Base-by-base conservation (phyloP, 2,329 filamentous ascomycete genomes). In the Trichoderma simmonsii region DNA sequence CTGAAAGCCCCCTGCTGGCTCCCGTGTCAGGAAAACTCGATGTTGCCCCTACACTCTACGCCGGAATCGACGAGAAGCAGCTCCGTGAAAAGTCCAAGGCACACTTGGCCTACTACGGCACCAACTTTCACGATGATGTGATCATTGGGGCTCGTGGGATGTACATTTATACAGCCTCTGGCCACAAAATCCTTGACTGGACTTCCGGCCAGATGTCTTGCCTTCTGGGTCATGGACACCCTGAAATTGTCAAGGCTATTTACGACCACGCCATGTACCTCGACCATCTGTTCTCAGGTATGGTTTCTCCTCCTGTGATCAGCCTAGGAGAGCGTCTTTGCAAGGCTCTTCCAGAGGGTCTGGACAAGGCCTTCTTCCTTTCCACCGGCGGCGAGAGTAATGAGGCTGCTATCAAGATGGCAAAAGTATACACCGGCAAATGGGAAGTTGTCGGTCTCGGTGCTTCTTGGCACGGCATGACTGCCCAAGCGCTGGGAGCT, bases 351-450 rank as follows among this genome's bases (percentile, higher is more conserved):
- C 88, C 88, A 0, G 75, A 77, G 0, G 83, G 83, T 0, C 80
- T 90, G 0, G 85, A 87, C 72, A 86, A 87, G 73, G 84, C 87
- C 0, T 86, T 89, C 76, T 90, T 90, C 74, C 81, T 89, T 11
- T 87, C 82, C 65, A 90, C 88, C 0, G 88, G 88, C 1, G 84
- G 83, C 3, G 88, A 90, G 77, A 85, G 82, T 59, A 88, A 85
- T 73, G 89, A 92, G 74, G 88, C 88, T 3, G 90, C 90, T 2
- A 89, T 92, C 71, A 88, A 89, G 71, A 83, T 92, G 74, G 89
- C 90, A 4, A 92, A 92, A 75, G 81, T 85, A 11, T 90, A 86
- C 75, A 92, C 89, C 0, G 88, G 89, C 1, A 91, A 89, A 66
- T 91, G 89, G 75, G 89, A 92, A 77, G 85, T 92, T 65, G 87